These are phyloP conservation scores for Trypethelium eluteriae DNA, from an alignment of 495 filamentous ascomycete genomes.

Conservation along the genomic window DNA sequence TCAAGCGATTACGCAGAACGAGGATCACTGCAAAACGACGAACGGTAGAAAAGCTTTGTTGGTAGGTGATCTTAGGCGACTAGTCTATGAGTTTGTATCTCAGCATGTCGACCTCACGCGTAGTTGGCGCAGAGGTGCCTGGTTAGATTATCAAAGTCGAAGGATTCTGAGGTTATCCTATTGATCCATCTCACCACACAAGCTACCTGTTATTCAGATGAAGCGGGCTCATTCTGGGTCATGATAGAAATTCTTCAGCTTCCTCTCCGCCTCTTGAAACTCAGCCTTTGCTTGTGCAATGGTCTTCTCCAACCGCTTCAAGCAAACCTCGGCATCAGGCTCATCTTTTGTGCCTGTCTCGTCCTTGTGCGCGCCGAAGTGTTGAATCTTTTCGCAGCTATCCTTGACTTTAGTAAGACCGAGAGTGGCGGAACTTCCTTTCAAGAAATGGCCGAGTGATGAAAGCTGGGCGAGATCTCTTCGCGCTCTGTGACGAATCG, in stretches of 20 bases:
- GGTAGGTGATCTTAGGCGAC: too few relatives aligned
- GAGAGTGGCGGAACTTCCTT: conserved; percentile 95
- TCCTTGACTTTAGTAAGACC: conserved; percentile 89
- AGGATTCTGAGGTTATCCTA: not conserved
- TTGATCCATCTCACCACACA: not conserved
- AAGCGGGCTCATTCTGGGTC: conserved; percentile 23
- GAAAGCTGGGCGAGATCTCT: conserved; percentile 58
- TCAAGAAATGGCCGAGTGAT: conserved; percentile 85
- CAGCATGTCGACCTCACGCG: not conserved
- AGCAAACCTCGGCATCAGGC: conserved; percentile 53
- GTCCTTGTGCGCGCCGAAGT: conserved; percentile 74
- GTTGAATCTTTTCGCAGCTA: conserved; percentile 90
- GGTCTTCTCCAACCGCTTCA: conserved; percentile 61
- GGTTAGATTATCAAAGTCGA: not conserved
- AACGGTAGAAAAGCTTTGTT: too few relatives aligned
- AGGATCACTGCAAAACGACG: too few relatives aligned
- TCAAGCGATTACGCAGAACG: too few relatives aligned
- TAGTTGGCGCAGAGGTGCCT: not conserved
- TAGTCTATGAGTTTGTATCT: not conserved
- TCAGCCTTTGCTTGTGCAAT: conserved; percentile 65
- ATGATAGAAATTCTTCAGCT: conserved; percentile 65
- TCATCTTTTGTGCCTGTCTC: conserved; percentile 61
- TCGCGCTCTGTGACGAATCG: too few relatives aligned
- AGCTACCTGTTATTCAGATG: not conserved
- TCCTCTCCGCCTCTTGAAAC: conserved; percentile 63